A percentile compares a stretch with the other conserved stretches of the same genome.
Evolutionary conservation across 140 eudicot species (phyloP).

Genomic region (Cichorium intybus): DNA sequence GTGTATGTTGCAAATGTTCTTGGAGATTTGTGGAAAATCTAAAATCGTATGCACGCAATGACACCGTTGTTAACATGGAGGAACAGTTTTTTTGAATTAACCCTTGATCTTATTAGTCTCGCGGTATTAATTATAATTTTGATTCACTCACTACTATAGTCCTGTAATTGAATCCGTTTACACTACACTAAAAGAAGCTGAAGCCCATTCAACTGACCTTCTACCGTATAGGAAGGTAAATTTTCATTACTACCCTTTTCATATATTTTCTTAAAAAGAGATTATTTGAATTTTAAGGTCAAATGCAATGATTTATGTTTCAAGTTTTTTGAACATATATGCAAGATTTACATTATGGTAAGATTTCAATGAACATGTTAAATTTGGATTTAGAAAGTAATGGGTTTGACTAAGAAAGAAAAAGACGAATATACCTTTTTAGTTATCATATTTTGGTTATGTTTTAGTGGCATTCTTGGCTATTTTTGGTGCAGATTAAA

Average conservation of each 20-base stretch:
- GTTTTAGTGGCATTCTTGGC: too few relatives aligned
- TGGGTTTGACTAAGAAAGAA: too few relatives aligned
- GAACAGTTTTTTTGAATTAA: slow-evolving; percentile 78
- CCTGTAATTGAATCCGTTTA: slow-evolving; percentile 96
- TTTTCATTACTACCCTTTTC: slow-evolving; percentile 16
- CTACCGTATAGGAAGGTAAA: slow-evolving; percentile 96
- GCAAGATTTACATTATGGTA: too few relatives aligned
- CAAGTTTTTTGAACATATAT: too few relatives aligned
- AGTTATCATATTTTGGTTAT: too few relatives aligned
- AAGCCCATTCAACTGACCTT: slow-evolving; percentile 83
- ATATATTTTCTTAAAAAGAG: too few relatives aligned
- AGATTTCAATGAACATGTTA: too few relatives aligned
- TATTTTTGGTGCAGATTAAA: slow-evolving; percentile 65
- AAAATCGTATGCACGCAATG: slow-evolving; percentile 42
- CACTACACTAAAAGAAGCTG: slow-evolving; percentile 91
- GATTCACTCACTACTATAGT: slow-evolving; percentile 82
- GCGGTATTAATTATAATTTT: slow-evolving; percentile 86
- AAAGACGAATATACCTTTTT: too few relatives aligned
- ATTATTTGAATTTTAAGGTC: slow-evolving; percentile 3
- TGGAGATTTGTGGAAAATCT: slow-evolving; percentile 82
- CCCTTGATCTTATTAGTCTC: slow-evolving; percentile 89
- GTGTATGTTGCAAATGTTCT: slow-evolving; percentile 89
- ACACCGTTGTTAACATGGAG: slow-evolving; percentile 84
- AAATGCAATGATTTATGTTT: too few relatives aligned
- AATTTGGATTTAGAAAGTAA: too few relatives aligned